Percentiles rank a stretch among this genome's conserved stretches.
phyloP scores from a whole-genome alignment of 768 basidiomycete species.

The Scleroderma bovista region DNA sequence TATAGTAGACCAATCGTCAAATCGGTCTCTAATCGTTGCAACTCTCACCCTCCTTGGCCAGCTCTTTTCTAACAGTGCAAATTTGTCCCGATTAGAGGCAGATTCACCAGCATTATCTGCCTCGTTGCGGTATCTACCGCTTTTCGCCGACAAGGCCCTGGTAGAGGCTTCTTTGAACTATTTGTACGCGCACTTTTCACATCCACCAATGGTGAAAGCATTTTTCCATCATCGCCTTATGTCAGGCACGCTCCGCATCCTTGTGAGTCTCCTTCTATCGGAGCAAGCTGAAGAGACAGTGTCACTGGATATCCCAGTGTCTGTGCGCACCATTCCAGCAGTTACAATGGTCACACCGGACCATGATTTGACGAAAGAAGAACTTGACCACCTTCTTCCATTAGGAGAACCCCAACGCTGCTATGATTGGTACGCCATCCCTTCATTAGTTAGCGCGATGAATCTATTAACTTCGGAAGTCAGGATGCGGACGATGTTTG shows the following conservation, averaged over 20 bases:
- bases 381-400: constrained; percentile 52
- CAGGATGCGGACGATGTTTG: constrained; percentile 93
- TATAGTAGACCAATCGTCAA: constrained; percentile 52
- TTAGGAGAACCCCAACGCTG: constrained; percentile 74
- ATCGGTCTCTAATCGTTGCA: constrained; percentile 72
- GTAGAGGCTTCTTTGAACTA: constrained; percentile 71
- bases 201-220: constrained; percentile 68
- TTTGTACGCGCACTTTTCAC: constrained; percentile 68
- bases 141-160: constrained; percentile 63
- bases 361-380: constrained; percentile 68
- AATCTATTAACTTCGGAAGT: constrained; percentile 8
- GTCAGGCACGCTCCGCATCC: constrained; percentile 61
- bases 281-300: constrained; percentile 72
- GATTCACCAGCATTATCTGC: constrained; percentile 57
- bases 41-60: constrained; percentile 55
- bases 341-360: constrained; percentile 41
- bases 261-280: constrained; percentile 59
- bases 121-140: constrained; percentile 66
- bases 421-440: constrained; percentile 63
- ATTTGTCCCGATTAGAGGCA: constrained; percentile 46
- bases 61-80: constrained; percentile 57
- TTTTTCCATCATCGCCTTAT: constrained; percentile 70
- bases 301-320: constrained; percentile 55
- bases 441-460: background rate
- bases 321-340: constrained; percentile 54